Base-by-base conservation (phyloP, 345 rosid species). In the Bretschneidera sinensis region DNA sequence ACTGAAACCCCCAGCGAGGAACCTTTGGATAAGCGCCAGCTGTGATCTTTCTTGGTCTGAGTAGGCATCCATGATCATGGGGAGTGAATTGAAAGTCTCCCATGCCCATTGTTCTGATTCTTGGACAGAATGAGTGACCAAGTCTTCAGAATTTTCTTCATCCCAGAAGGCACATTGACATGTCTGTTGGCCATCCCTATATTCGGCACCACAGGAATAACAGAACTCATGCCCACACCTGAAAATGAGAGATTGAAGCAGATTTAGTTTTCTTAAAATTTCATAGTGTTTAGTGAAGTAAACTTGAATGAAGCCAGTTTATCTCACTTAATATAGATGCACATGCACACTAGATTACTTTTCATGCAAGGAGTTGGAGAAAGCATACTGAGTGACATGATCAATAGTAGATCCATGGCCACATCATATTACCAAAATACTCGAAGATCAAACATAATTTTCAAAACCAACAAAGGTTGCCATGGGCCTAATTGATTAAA, bases 181-280 rank as follows among this genome's bases (percentile, higher is more conserved):
- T 22, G 75, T 78, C 77, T 90, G 97, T 23, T 79, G 95, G 60
- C 89, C 81, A 18, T 74, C 82, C 66, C 80, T 78, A 68, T 88
- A 90, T 68, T 86, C 97, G 0, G 88, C 91, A 64, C 99, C 97
- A 65, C 99, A 94, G 0, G 89, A 85, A 74, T 88, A 94, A 67
- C 99, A 94, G 78, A 94, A 90, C 82, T 90, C 97, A 0, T 90
- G 97, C 58, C 96, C 80, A 0, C 99, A 90, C 87, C 99, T 92
- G 81, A 39, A 59, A 66, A 34, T 55, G 6, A 65, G 51, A 17
- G 20, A 60, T 18, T 60, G n/a, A 14, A 39, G 15, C 45, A 39
- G 1, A 9, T 7, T 39, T 39, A 39, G 45, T 39, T 7, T 39
- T 39, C 16, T 39, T n/a, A 13, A 7, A 39, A 9, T 13, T 39